phyloP scores from a whole-genome alignment of 2,329 filamentous ascomycete genomes.

The Aspergillus ibericus region DNA sequence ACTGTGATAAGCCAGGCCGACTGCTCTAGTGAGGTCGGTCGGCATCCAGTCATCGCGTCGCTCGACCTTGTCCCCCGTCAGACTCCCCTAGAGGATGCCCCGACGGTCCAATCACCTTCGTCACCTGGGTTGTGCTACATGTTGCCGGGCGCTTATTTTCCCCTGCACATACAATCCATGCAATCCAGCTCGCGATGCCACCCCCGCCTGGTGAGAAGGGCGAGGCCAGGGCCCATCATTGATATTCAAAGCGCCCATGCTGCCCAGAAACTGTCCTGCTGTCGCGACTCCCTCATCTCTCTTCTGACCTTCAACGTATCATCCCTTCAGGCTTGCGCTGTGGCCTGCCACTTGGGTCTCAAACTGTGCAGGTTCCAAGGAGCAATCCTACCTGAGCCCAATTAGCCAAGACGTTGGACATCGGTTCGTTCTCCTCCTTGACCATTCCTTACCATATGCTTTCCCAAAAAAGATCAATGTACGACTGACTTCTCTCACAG shows the following conservation, averaged over 20 bases:
- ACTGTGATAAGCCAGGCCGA: slow-evolving; percentile 35
- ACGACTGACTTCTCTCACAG: not conserved
- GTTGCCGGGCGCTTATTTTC: slow-evolving; percentile 34
- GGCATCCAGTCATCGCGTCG: slow-evolving; percentile 27
- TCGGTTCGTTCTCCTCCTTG: not conserved
- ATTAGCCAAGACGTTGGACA: not conserved
- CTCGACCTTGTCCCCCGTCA: slow-evolving; percentile 7
- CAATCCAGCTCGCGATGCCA: slow-evolving; percentile 10
- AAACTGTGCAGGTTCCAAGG: slow-evolving; percentile 33
- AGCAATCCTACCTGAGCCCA: not conserved
- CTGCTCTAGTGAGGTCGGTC: slow-evolving; percentile 21
- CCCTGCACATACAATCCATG: slow-evolving; percentile 18
- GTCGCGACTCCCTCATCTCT: slow-evolving; percentile 21
- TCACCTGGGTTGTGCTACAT: slow-evolving; percentile 17
- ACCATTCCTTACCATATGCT: not conserved
- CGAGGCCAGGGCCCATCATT: slow-evolving; percentile 25
- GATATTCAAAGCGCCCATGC: slow-evolving; percentile 31
- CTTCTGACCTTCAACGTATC: slow-evolving; percentile 21
- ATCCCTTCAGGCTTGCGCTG: slow-evolving; percentile 18
- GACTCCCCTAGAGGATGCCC: slow-evolving; percentile 1
- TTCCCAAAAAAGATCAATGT: not conserved
- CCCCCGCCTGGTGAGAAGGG: slow-evolving; percentile 17
- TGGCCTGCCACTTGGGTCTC: slow-evolving; percentile 23
- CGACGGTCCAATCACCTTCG: slow-evolving; percentile 18
- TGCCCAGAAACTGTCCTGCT: slow-evolving; percentile 9